A percentile compares a stretch with the other conserved stretches of the same genome.
Evolutionary conservation across 2,329 filamentous ascomycete genomes (phyloP).

Genomic region (Coniochaeta sp.): DNA sequence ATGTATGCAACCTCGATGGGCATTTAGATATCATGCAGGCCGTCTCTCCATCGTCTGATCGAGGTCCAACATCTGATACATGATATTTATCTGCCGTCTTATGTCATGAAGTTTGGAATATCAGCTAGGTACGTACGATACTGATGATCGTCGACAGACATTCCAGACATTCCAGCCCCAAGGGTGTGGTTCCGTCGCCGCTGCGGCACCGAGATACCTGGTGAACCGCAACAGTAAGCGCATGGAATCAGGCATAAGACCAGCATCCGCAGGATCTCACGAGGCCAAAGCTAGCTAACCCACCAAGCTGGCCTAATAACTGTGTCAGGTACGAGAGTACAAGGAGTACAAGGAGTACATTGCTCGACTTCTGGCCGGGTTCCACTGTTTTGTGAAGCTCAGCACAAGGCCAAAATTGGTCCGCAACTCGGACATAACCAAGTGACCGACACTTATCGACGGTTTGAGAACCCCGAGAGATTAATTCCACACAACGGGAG

Average conservation of each 20-base stretch:
- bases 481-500: neutral
- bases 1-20: neutral
- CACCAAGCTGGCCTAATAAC: neutral
- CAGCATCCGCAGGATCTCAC: neutral
- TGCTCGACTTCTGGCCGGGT: neutral
- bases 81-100: neutral
- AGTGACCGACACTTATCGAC: constrained; percentile 22
- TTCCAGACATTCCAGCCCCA: neutral
- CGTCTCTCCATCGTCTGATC: neutral
- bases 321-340: neutral
- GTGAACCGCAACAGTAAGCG: neutral
- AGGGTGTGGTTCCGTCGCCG: neutral
- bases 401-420: neutral
- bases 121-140: neutral
- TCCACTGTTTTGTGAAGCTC: constrained; percentile 1
- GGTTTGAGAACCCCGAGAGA: constrained; percentile 6
- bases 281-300: neutral
- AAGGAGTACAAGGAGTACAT: neutral
- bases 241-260: neutral
- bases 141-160: neutral
- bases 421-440: constrained; percentile 28
- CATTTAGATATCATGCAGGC: neutral
- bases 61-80: neutral
- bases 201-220: neutral
- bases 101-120: neutral